Evolutionary conservation across 306 rosid genomes (phyloP).

Genomic region (Sesbania bispinosa): DNA sequence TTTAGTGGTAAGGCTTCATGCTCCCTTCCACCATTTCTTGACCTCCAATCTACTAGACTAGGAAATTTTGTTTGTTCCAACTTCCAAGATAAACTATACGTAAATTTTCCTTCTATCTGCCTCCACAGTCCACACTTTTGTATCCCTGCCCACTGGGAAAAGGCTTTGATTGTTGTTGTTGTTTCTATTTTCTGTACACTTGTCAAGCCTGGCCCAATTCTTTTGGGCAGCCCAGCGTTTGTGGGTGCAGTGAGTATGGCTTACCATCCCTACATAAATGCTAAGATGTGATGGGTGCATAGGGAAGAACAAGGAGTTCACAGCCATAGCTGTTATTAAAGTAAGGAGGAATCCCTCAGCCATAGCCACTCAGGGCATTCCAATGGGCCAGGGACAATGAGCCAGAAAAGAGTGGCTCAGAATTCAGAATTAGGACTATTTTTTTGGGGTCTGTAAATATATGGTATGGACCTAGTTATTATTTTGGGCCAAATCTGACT

Average conservation of each 20-base stretch:
- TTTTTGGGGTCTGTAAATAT: too few species aligned
- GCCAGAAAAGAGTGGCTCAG: too few species aligned
- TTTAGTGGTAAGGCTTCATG: neutral
- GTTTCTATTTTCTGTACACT: too few species aligned
- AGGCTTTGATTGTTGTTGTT: too few species aligned
- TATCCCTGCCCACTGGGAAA: too few species aligned
- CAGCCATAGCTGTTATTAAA: neutral
- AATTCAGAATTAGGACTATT: too few species aligned
- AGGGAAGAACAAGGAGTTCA: neutral
- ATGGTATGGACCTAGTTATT: too few species aligned
- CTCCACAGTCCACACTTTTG: too few species aligned
- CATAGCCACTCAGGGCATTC: neutral
- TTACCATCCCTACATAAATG: neutral
- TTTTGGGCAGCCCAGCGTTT: neutral
- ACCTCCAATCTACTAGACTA: neutral
- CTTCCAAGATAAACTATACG: neutral
- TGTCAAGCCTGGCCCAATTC: neutral
- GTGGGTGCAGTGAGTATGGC: neutral
- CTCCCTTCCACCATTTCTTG: neutral
- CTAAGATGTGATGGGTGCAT: neutral
- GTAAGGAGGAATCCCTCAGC: neutral
- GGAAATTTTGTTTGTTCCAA: neutral
- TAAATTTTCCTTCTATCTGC: neutral
- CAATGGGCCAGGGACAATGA: neutral
- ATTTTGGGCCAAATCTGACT: too few species aligned